Percentiles rank a stretch among this genome's conserved stretches.
Conservation (phyloP, 1,284 basidiomycete species). For the Malassezia sympodialis region DNA sequence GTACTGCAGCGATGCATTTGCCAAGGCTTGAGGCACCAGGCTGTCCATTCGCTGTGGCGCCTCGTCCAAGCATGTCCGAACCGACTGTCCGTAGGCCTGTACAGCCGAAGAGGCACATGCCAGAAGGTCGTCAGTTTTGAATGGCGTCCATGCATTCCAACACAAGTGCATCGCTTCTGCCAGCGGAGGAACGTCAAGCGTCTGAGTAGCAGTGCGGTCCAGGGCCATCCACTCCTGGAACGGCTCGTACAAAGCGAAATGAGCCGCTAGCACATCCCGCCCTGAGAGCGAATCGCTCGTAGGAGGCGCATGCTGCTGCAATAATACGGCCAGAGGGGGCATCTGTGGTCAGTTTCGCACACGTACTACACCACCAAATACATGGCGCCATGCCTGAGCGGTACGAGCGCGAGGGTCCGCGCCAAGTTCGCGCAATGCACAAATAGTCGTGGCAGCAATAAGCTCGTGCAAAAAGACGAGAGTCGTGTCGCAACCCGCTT, state of each 20-base stretch:
- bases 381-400: not conserved
- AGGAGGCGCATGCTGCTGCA: not conserved
- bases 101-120: not conserved
- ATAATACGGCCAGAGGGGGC: slow-evolving; percentile 1
- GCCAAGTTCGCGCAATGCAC: not conserved
- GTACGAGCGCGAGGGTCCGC: not conserved
- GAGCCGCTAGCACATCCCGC: not conserved
- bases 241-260: not conserved
- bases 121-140: not conserved
- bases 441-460: not conserved
- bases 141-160: not conserved
- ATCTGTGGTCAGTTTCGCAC: not conserved
- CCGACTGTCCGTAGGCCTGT: not conserved
- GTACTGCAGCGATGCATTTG: not conserved
- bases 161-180: not conserved
- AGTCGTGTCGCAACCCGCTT: not conserved
- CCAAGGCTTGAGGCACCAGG: not conserved
- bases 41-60: not conserved
- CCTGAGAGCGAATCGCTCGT: not conserved
- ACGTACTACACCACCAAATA: slow-evolving; percentile 1
- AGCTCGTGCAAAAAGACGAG: slow-evolving; percentile 4
- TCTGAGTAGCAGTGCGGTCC: not conserved
- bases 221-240: not conserved
- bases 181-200: not conserved
- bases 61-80: not conserved